Base-by-base conservation (phyloP, 257 asterid species). In the Gentiana macrophylla region DNA sequence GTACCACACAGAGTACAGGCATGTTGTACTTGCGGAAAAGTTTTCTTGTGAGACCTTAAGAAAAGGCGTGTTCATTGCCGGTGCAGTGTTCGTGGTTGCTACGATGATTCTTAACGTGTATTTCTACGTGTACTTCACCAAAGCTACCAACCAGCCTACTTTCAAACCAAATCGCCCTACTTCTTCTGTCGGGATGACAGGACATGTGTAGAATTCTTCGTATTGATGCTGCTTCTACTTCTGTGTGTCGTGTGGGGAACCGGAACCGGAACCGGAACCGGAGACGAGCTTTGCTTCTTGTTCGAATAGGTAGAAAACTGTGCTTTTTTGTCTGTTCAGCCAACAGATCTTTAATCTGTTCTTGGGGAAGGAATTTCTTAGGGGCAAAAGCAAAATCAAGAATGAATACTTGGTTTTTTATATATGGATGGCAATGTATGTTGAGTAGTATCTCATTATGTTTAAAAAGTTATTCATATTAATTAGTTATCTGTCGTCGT, bases 1-100 rank as follows among this genome's bases (percentile, higher is more conserved):
- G 0, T 89, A 81, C 52, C 97, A 89, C 86, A 89, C 97, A 48
- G 77, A 56, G 66, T 86, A 89, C 65, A 69, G 94, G 33, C 66
- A 80, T 67, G 56, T 77, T 72, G 49, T 89, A 56, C 74, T 66
- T 3, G 97, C 94, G 1, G 79, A 77, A 49, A 70, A 77, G 46
- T 73, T 86, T 6, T 84, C 94, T 15, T 89, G 95, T 5, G 94
- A 89, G 48, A 50, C 97, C 0, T 69, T 86, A 32, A 62, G 96
- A 61, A 90, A 90, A 68, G 97, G 96, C 4, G 69, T 86, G 10
- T 90, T 90, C 79, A 69, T 90, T n/a, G 95, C 95, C 5, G 97
- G 97, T 50, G 94, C 97, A 4, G 96, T 84, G 32, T 86, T 86
- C 49, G 92, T 80, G 62, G 76, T 80, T 43, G 90, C 79, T 10